Evolutionary conservation across 441 rosid species (phyloP).

Genomic region (Croton laevigatus): DNA sequence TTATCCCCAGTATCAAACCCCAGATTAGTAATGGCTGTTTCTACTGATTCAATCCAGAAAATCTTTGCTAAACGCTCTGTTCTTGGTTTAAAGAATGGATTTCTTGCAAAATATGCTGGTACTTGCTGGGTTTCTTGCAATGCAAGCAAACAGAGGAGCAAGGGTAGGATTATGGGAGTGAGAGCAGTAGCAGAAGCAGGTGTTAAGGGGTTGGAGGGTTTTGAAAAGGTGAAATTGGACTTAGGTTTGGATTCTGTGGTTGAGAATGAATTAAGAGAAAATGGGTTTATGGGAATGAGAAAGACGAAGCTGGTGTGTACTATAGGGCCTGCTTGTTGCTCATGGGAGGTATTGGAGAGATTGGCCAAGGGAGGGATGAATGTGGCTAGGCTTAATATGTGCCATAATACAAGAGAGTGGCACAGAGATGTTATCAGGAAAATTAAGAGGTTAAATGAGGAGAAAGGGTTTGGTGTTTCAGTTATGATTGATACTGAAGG

Average conservation of each 20-base stretch:
- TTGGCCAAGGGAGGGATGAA: conserved; percentile 72
- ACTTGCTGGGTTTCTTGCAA: conserved; percentile 22
- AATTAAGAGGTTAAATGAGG: conserved; percentile 53
- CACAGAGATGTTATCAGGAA: conserved; percentile 58
- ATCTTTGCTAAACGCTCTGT: conserved; percentile 19
- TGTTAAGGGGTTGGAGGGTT: conserved; percentile 22
- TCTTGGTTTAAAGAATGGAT: conserved; percentile 24
- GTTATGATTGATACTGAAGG: conserved; percentile 84
- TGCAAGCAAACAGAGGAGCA: conserved; percentile 25
- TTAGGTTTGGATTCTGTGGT: conserved; percentile 49
- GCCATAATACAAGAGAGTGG: conserved; percentile 71
- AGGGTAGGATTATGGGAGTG: conserved; percentile 15
- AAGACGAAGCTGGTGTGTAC: conserved; percentile 81
- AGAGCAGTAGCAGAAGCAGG: conserved; percentile 35
- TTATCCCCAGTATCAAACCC: neutral
- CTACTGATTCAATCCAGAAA: conserved; percentile 31
- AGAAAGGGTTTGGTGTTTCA: conserved; percentile 56
- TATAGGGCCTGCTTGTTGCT: conserved; percentile 64
- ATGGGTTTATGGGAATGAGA: conserved; percentile 69
- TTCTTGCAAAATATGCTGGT: conserved; percentile 20
- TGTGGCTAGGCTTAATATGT: conserved; percentile 78
- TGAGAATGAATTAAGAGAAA: conserved; percentile 55
- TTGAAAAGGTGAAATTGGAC: conserved; percentile 21
- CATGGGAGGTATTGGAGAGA: conserved; percentile 57
- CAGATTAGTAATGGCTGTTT: conserved; percentile 38